Conservation (phyloP, 176 grass and related monocot genomes). For the Oryza meyeriana region DNA sequence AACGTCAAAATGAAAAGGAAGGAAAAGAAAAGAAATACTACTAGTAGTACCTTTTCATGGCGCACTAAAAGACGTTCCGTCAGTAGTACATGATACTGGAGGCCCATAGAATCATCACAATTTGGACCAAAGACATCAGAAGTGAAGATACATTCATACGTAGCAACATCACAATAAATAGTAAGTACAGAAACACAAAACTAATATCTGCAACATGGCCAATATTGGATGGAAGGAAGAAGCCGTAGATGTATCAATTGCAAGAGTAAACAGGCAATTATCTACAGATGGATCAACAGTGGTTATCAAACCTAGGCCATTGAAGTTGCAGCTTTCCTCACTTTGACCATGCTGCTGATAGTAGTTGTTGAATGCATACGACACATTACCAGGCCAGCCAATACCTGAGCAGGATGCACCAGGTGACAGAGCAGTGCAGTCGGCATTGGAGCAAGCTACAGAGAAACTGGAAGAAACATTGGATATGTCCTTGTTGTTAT, state of each 20-base stretch:
- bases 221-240: conserved; percentile 32
- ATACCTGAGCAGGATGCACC: conserved; percentile 70
- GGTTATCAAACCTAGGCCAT: conserved; percentile 73
- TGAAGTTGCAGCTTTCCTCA: conserved; percentile 72
- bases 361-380: conserved; percentile 88
- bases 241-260: conserved; percentile 50
- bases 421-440: conserved; percentile 70
- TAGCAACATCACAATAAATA: conserved; percentile 21
- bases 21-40: background rate
- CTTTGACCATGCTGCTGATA: conserved; percentile 86
- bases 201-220: conserved; percentile 12
- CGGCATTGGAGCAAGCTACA: conserved; percentile 63
- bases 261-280: conserved; percentile 70
- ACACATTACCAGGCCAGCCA: conserved; percentile 85
- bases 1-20: background rate
- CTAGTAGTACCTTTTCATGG: background rate
- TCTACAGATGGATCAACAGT: conserved; percentile 84
- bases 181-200: conserved; percentile 4
- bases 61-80: background rate
- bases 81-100: background rate
- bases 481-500: conserved; percentile 72
- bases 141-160: background rate
- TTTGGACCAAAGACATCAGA: background rate
- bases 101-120: background rate
- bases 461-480: conserved; percentile 59